phyloP scores from a whole-genome alignment of 2,329 filamentous ascomycete species.

The Aspergillus ochraceus region DNA sequence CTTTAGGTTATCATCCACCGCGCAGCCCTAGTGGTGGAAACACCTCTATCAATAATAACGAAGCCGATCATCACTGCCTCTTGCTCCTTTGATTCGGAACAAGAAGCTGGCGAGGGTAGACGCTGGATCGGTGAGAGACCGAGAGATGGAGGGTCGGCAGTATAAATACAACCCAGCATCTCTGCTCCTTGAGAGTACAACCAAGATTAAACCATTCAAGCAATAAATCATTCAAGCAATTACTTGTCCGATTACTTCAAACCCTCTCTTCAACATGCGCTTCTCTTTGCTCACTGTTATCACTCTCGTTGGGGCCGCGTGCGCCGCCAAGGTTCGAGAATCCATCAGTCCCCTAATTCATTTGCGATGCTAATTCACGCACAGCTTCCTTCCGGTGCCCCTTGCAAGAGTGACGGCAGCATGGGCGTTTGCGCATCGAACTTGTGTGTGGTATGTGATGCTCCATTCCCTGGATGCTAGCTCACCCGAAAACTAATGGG shows the following conservation, averaged over 20 bases:
- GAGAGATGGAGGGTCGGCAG: neutral
- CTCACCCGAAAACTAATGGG: neutral
- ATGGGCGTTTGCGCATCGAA: constrained; percentile 2
- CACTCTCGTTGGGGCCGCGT: neutral
- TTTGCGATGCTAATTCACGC: neutral
- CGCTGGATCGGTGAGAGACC: neutral
- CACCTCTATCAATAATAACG: neutral
- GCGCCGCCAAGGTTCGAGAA: constrained; percentile 2
- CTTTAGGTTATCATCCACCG: too few relatives aligned
- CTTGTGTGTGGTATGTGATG: constrained; percentile 6
- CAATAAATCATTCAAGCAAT: neutral
- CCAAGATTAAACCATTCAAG: neutral
- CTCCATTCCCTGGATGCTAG: neutral
- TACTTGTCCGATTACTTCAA: neutral
- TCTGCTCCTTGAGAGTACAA: neutral
- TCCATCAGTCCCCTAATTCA: neutral
- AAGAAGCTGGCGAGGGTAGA: neutral
- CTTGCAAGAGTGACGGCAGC: constrained; percentile 4
- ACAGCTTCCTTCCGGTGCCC: constrained; percentile 3
- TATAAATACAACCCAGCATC: neutral
- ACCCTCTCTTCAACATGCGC: neutral
- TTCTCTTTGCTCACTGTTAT: neutral
- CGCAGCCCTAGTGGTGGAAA: too few relatives aligned
- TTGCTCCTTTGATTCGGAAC: neutral
- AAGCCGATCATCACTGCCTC: neutral